phyloP scores from a whole-genome alignment of 192 early-diverging fungal species.

The Paraglomus brasilianum region DNA sequence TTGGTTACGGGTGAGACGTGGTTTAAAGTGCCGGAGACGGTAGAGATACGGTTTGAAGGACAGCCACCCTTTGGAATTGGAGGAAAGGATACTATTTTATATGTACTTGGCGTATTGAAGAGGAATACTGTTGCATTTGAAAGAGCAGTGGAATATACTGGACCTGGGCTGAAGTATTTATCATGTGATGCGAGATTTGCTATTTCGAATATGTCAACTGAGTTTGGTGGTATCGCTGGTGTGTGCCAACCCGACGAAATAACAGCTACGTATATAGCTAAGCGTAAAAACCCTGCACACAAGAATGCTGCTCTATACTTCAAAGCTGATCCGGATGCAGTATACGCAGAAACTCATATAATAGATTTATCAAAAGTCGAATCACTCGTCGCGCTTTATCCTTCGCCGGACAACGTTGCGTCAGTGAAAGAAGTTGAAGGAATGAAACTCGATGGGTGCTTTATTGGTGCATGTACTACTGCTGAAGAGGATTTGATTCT shows the following conservation, averaged over 20 bases:
- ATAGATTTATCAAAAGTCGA: conserved; percentile 73
- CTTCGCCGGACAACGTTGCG: conserved; percentile 76
- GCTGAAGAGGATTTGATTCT: conserved; percentile 82
- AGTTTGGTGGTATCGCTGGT: conserved; percentile 84
- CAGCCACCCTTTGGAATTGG: conserved; percentile 76
- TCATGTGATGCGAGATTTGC: conserved; percentile 82
- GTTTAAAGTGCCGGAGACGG: conserved; percentile 80
- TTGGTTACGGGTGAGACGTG: conserved; percentile 80
- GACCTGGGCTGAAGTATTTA: conserved; percentile 73
- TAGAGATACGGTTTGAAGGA: conserved; percentile 73
- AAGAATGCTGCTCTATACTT: conserved; percentile 70
- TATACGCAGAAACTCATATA: conserved; percentile 76
- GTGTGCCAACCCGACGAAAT: conserved; percentile 76
- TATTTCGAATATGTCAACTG: conserved; percentile 81
- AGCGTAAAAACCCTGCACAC: conserved; percentile 71
- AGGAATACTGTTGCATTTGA: conserved; percentile 81
- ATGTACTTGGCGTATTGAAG: conserved; percentile 79
- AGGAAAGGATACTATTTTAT: conserved; percentile 79
- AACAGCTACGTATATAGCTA: conserved; percentile 69
- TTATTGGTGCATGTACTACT: conserved; percentile 82
- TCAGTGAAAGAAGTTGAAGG: conserved; percentile 55
- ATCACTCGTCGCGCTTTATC: conserved; percentile 67
- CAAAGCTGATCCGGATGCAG: conserved; percentile 69
- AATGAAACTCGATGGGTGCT: conserved; percentile 74
- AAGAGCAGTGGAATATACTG: conserved; percentile 77